Evolutionary conservation across 2,329 filamentous ascomycete species (phyloP), one percentile per base, ranked within the genome.

Genomic region (Colletotrichum navitas): DNA sequence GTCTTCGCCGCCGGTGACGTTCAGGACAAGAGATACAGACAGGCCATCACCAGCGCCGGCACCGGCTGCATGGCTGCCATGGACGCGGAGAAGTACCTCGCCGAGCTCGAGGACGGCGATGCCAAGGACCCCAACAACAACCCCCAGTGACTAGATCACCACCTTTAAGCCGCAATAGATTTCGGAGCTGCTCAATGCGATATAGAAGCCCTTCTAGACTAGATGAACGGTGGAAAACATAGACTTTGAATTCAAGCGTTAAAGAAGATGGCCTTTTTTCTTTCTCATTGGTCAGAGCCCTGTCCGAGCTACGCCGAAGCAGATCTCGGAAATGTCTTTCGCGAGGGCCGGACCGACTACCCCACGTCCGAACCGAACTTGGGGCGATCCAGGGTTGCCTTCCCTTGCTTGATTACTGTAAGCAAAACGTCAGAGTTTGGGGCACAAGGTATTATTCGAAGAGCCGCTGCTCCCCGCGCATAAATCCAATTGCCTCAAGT

Each of bases 1-100:
- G 94, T 99, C 26, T 99, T 98, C 80, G 96, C 96, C 47, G 96
- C 95, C 12, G 96, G 96, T 74, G 96, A 99, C 80, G 97, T 99
- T 12, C 96, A 99, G 86, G 97, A 99, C 82, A 99, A 98, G 91
- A 91, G 92, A 80, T 99, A 99, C 83, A 90, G 96, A 81, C 96
- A 99, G 86, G 96, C 96, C 58, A 97, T 99, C 76, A 99, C 96
- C 75, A 98, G 95, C 84, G 96, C 96, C 77, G 95, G 94, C 72
- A 94, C 95, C 73, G 96, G 96, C 74, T 99, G 96, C 83, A 92
- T 98, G 85, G 96, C 96, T 64, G 96, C 95, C 14, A 89, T 99
- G 66, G 96, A 99, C 80, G 95, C 95, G 12, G 96, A 99, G 84
- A 97, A 97, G 83, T 98, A 89, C 86, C 86, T 99, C 66, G 87